Percentiles rank a stretch among this genome's conserved stretches.
These are phyloP conservation scores for Lagerstroemia fauriei DNA, from an alignment of 441 rosid species.

Conservation along the genomic window DNA sequence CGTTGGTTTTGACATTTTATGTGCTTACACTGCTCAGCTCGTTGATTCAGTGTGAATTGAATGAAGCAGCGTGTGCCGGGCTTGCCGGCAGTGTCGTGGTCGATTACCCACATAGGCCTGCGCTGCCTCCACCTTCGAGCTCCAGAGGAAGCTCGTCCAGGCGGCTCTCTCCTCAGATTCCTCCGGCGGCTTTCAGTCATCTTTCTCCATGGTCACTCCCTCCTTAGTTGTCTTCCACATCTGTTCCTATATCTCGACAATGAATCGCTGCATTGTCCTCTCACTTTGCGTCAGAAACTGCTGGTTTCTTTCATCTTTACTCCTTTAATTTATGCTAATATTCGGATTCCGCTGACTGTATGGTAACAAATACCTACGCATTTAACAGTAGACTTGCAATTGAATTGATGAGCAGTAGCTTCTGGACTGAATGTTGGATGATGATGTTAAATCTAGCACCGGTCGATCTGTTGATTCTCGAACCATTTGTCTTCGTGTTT, in stretches of 20 bases:
- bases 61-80: too few species aligned
- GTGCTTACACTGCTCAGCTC: too few species aligned
- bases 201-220: constrained; percentile 34
- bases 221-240: constrained; percentile 34
- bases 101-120: too few species aligned
- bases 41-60: too few species aligned
- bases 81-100: too few species aligned
- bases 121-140: constrained; percentile 57
- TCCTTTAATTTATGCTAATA: too few species aligned
- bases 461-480: not conserved
- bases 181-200: constrained; percentile 34
- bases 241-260: not conserved
- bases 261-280: not conserved
- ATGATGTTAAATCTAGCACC: not conserved
- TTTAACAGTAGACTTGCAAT: not conserved
- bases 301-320: not conserved
- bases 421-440: not conserved
- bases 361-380: not conserved
- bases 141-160: constrained; percentile 37
- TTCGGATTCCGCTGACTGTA: not conserved
- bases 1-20: too few species aligned
- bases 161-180: constrained; percentile 25
- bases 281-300: not conserved
- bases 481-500: not conserved
- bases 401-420: not conserved